Percentiles rank a stretch among this genome's conserved stretches.
phyloP scores from a whole-genome alignment of 129 eudicot species.

The Escallonia rubra region DNA sequence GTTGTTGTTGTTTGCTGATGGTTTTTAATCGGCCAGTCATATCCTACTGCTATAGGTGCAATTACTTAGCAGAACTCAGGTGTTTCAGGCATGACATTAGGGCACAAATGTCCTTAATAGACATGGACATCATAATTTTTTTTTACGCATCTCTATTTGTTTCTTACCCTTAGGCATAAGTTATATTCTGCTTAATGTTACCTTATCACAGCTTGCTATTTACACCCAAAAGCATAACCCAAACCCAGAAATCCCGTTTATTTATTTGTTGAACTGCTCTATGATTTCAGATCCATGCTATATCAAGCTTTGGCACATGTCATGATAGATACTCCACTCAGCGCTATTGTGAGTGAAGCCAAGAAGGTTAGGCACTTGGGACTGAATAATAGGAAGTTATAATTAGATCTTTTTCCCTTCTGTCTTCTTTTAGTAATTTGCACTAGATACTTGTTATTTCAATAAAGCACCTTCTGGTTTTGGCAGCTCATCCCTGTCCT shows the following conservation, averaged over 20 bases:
- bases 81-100: too few species aligned
- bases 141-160: too few species aligned
- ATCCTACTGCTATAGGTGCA: too few species aligned
- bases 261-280: constrained; percentile 2
- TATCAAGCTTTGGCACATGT: constrained; percentile 79
- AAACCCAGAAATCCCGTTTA: neutral
- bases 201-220: too few species aligned
- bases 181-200: too few species aligned
- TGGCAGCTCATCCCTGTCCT: constrained; percentile 72
- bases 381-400: neutral
- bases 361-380: constrained; percentile 43
- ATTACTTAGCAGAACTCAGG: too few species aligned
- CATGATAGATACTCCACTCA: constrained; percentile 60
- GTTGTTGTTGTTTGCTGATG: too few species aligned
- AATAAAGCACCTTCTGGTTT: constrained; percentile 4
- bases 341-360: constrained; percentile 68
- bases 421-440: neutral
- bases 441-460: constrained; percentile 3
- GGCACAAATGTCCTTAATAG: too few species aligned
- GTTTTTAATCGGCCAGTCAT: too few species aligned
- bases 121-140: too few species aligned
- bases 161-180: too few species aligned
- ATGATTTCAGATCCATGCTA: constrained; percentile 59
- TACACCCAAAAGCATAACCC: too few species aligned
- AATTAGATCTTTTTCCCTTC: neutral